phyloP scores from a whole-genome alignment of 2,329 filamentous ascomycete genomes.

The Fusarium secorum region DNA sequence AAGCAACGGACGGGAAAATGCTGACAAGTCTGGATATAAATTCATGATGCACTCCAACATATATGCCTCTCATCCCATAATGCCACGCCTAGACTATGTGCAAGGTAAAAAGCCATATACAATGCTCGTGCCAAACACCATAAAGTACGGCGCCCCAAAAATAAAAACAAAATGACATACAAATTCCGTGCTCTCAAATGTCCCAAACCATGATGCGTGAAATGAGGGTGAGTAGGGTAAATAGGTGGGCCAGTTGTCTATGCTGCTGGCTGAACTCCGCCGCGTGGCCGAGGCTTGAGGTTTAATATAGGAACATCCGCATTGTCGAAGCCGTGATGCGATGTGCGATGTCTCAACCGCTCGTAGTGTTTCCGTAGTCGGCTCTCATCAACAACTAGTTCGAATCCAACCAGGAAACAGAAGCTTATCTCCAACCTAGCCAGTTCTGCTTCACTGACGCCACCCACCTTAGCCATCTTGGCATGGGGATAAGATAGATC shows the following conservation, averaged over 20 bases:
- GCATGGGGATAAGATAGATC: constrained; percentile 87
- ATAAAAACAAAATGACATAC: constrained; percentile 10
- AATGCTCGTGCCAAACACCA: constrained; percentile 10
- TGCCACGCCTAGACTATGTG: constrained; percentile 21
- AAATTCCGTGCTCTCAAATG: constrained; percentile 1
- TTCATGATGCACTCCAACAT: constrained; percentile 25
- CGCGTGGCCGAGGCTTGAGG: constrained; percentile 37
- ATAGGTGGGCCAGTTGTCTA: constrained; percentile 4
- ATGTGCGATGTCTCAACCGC: constrained; percentile 43
- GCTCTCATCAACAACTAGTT: constrained; percentile 65
- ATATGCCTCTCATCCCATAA: constrained; percentile 15
- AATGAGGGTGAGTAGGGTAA: background rate
- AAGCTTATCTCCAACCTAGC: constrained; percentile 88
- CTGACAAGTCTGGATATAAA: constrained; percentile 31
- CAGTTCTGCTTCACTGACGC: constrained; percentile 82
- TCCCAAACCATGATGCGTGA: background rate
- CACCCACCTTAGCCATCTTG: constrained; percentile 86
- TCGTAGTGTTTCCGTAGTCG: constrained; percentile 47
- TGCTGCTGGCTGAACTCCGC: constrained; percentile 24
- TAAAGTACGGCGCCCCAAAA: background rate
- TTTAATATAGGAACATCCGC: constrained; percentile 44
- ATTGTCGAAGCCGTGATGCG: constrained; percentile 36
- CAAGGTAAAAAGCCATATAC: constrained; percentile 22
- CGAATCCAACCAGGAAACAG: constrained; percentile 86
- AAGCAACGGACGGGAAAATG: background rate